Base-by-base conservation (phyloP, 805 yeast species). In the Candida xiaguanensis region DNA sequence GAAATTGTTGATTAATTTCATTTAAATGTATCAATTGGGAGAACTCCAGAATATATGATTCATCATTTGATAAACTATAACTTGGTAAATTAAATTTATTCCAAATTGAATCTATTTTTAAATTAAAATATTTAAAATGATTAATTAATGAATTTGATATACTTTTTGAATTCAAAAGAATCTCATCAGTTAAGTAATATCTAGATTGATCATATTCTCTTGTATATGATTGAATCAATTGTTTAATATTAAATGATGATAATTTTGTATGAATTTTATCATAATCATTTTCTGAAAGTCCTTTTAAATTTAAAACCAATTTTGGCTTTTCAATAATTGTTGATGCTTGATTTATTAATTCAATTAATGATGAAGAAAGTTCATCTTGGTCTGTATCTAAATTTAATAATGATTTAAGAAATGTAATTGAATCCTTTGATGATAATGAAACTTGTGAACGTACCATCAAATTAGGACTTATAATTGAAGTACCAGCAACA, bases 11-110 rank as follows among this genome's bases (percentile, higher is more conserved):
- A 7, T 57, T 44, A 17, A 50, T 48, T n/a, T 51, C 46, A 16
- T 55, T 51, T 39, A 74, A 57, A 45, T 63, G 72, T 15, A 67
- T 61, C 46, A 75, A 56, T 51, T 75, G 79, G 29, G 72, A 58
- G 40, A 75, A 48, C 49, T 76, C 80, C 40, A 59, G 66, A 42
- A 74, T 70, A 55, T 67, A 75, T n/a, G 57, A 47, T 45, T 68
- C 65, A 47, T 75, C 78, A 50, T 63, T 68, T 40, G 74, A 64
- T 30, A 61, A 50, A 34, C 55, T 49, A 46, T 59, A 50, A 33
- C 47, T 45, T 13, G 17, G 13, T 27, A 38, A 40, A 7, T 42
- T 24, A 43, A 70, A 52, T 4, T 44, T 42, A 12, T 45, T 42
- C 78, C 78, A 73, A 20, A 67, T 52, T 11, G 48, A 45, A 14